A percentile compares a stretch with the other conserved stretches of the same genome.
Evolutionary conservation across 805 yeast species (phyloP).

Genomic region (Candida schatavii): DNA sequence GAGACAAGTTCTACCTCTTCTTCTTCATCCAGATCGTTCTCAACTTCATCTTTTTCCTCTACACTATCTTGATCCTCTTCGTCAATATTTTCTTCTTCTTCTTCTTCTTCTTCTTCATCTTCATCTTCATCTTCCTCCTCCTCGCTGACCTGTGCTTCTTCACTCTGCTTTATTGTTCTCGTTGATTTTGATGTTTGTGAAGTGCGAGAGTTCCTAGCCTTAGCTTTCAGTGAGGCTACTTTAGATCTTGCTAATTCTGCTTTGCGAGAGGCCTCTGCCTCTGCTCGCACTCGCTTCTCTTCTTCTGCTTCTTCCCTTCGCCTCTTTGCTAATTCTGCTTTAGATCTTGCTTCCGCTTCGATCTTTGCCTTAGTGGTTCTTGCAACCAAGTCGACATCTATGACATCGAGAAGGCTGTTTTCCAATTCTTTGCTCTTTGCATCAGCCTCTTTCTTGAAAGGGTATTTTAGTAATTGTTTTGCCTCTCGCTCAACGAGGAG

Average conservation of each 20-base stretch:
- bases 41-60: constrained; percentile 9
- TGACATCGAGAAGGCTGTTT: constrained; percentile 12
- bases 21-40: not conserved
- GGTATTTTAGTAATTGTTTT: constrained; percentile 29
- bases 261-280: not conserved
- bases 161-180: not conserved
- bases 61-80: constrained; percentile 6
- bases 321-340: constrained; percentile 1
- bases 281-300: constrained; percentile 4
- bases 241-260: not conserved
- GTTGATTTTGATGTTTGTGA: not conserved
- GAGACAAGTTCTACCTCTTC: constrained; percentile 5
- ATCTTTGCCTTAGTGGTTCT: not conserved
- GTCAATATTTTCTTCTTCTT: constrained; percentile 1
- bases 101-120: not conserved
- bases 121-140: not conserved
- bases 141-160: not conserved
- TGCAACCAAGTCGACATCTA: constrained; percentile 2
- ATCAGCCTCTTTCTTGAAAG: constrained; percentile 31
- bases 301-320: constrained; percentile 5
- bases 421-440: constrained; percentile 21
- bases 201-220: not conserved
- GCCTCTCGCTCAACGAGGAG: constrained; percentile 32
- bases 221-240: not conserved
- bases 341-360: not conserved